Evolutionary conservation across 352 stramenopile genomes (phyloP), one percentile per base, ranked within the genome.

Genomic region (Phytophthora parvispora): DNA sequence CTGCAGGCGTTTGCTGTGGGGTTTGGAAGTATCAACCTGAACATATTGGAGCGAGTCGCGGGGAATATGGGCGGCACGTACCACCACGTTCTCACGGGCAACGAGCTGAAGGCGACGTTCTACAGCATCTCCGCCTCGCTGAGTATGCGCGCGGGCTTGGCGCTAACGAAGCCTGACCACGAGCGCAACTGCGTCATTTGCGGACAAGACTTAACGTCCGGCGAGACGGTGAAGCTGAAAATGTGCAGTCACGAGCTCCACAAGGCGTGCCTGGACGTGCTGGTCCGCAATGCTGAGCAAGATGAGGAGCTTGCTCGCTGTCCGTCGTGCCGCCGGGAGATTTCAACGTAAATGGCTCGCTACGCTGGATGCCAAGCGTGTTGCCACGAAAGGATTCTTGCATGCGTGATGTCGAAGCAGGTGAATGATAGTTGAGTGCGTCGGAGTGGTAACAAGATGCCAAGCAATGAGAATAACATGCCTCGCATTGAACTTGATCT

Each of bases 51-150:
- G 67, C 76, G 74, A 47, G 62, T 95, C 0, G 86, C 86, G 7
- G 53, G 76, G 12, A 79, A 72, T 18, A 51, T 96, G 18, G 80
- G 84, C n/a, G 89, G 89, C 0, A 59, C 70, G 9, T 96, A 91
- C 53, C 75, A 86, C 51, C 74, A 90, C 2, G 85, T 84, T 16
- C 69, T 95, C 9, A 80, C 78, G 1, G 84, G 84, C 3, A 86
- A 79, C 6, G 89, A 95, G 51, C 60, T 95, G 29, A 91, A 91
- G 67, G 67, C 78, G n/a, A 90, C 84, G 32, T 94, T 96, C 49
- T 77, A 84, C 63, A 78, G 75, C 18, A 96, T 95, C 51, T 93
- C 84, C 2, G 84, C 86, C 7, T 94, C 89, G 22, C 56, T 95
- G 32, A 81, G 80, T 42, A 88, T 79, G 20, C 79, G 77, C 43